phyloP scores from a whole-genome alignment of 176 grass and related monocot species.

The Carex kokanica region DNA sequence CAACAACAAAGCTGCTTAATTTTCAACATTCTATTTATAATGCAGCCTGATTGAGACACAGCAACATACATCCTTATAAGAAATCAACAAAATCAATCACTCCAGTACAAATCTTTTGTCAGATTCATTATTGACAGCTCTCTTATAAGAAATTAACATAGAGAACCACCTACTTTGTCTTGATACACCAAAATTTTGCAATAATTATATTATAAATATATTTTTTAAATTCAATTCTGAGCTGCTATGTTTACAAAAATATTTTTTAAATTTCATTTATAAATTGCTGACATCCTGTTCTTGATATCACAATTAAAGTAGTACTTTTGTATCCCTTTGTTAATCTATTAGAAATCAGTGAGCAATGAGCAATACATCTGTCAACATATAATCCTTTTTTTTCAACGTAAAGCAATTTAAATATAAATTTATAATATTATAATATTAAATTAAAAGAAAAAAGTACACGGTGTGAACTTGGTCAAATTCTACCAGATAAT shows the following conservation, averaged over 20 bases:
- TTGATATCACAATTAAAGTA: neutral
- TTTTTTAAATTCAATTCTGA: neutral
- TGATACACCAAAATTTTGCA: neutral
- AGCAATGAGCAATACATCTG: neutral
- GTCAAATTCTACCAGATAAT: constrained; percentile 6
- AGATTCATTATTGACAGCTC: neutral
- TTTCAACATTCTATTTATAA: neutral
- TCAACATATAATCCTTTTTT: neutral
- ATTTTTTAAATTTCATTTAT: neutral
- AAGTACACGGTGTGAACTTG: neutral
- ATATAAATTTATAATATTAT: neutral
- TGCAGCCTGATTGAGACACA: neutral
- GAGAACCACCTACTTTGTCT: neutral
- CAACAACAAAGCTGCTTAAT: neutral
- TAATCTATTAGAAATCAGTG: neutral
- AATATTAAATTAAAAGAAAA: neutral
- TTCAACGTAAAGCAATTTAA: neutral
- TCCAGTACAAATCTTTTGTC: neutral
- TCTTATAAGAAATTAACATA: neutral
- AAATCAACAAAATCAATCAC: constrained; percentile 3
- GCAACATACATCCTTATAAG: neutral
- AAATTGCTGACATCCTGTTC: neutral
- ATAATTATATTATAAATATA: neutral
- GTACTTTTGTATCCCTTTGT: neutral
- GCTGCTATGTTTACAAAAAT: neutral